A percentile compares a stretch with the other conserved stretches of the same genome.
Evolutionary conservation across 805 yeast species (phyloP).

Genomic region (Nakazawaea ishiwadae): DNA sequence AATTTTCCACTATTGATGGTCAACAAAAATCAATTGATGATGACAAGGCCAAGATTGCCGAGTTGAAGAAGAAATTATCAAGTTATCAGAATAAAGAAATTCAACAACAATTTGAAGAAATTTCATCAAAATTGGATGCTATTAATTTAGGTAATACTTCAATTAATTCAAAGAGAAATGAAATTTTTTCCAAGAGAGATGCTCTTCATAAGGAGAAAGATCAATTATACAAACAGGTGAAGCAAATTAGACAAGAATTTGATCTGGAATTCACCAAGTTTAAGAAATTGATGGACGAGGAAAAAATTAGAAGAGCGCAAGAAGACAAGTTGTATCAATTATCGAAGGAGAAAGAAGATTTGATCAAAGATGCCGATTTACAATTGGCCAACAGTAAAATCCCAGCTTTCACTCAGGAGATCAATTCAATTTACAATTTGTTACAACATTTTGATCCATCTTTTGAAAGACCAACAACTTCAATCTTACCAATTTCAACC

Average conservation of each 20-base stretch:
- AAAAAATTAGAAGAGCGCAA: slow-evolving; percentile 61
- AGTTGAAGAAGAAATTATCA: slow-evolving; percentile 62
- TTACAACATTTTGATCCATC: slow-evolving; percentile 75
- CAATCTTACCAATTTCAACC: slow-evolving; percentile 13
- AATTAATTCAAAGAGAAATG: slow-evolving; percentile 61
- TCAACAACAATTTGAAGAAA: slow-evolving; percentile 61
- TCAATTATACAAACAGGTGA: slow-evolving; percentile 60
- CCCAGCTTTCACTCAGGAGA: slow-evolving; percentile 84
- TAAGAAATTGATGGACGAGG: slow-evolving; percentile 63
- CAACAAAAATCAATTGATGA: slow-evolving; percentile 75
- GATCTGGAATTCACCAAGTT: slow-evolving; percentile 72
- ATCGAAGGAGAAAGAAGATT: slow-evolving; percentile 47
- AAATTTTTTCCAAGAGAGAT: slow-evolving; percentile 59
- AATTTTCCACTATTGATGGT: slow-evolving; percentile 66
- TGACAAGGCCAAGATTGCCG: slow-evolving; percentile 71
- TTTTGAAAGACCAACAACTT: slow-evolving; percentile 51
- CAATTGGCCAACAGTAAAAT: slow-evolving; percentile 62
- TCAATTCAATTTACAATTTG: slow-evolving; percentile 68
- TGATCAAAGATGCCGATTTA: slow-evolving; percentile 57
- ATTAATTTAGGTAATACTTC: slow-evolving; percentile 56
- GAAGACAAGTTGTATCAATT: slow-evolving; percentile 52
- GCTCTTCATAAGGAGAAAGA: slow-evolving; percentile 65
- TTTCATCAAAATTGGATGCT: slow-evolving; percentile 66
- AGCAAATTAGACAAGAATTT: slow-evolving; percentile 66
- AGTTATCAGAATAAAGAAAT: slow-evolving; percentile 58